These are phyloP conservation scores for Pseudogymnoascus sp. DNA, from an alignment of 2,329 filamentous ascomycete species.

Conservation along the genomic window DNA sequence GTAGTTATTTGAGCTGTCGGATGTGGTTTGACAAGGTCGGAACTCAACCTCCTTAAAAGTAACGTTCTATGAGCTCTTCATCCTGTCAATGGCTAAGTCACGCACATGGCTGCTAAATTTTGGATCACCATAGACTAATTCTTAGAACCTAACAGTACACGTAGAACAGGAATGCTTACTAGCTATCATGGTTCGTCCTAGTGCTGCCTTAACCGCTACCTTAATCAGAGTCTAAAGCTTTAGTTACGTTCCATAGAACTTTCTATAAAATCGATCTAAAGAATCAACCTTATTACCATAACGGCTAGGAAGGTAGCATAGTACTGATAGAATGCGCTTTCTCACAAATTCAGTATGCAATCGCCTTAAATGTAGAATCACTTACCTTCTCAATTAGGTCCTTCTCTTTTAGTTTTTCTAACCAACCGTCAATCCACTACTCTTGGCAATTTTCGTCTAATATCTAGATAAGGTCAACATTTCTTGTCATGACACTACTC, in stretches of 20 bases:
- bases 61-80: neutral
- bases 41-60: neutral
- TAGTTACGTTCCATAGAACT: neutral
- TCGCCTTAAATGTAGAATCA: neutral
- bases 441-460: neutral
- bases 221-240: neutral
- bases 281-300: neutral
- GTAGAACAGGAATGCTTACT: neutral
- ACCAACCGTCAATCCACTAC: neutral
- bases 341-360: neutral
- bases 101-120: neutral
- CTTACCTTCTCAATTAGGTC: neutral
- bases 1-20: neutral
- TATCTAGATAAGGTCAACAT: neutral
- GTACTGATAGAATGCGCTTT: neutral
- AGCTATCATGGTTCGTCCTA: neutral
- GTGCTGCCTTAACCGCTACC: neutral
- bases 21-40: neutral
- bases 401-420: neutral
- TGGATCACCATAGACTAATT: neutral
- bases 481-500: neutral
- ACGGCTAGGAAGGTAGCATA: neutral
- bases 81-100: neutral
- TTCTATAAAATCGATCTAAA: neutral
- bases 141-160: neutral